phyloP scores from a whole-genome alignment of 2,329 filamentous ascomycete species.

The Cladophialophora chaetospira region DNA sequence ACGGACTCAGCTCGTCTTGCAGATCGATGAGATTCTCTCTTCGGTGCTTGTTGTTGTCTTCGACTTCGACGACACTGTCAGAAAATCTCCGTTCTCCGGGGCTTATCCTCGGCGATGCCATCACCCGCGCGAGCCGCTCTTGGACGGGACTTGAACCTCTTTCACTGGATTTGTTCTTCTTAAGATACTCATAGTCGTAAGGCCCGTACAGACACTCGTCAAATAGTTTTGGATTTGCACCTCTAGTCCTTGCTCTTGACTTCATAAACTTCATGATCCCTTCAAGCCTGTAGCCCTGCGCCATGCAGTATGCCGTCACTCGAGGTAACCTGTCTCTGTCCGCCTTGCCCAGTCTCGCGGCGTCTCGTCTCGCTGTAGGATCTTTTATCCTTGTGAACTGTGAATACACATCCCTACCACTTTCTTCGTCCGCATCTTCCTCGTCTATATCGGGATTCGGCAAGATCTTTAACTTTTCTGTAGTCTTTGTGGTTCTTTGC shows the following conservation, averaged over 20 bases:
- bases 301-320: slow-evolving; percentile 95
- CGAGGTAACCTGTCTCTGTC: slow-evolving; percentile 83
- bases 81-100: slow-evolving; percentile 42
- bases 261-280: slow-evolving; percentile 89
- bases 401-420: slow-evolving; percentile 91
- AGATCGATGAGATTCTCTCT: slow-evolving; percentile 67
- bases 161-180: slow-evolving; percentile 40
- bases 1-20: slow-evolving; percentile 46
- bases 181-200: slow-evolving; percentile 70
- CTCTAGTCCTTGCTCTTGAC: slow-evolving; percentile 73
- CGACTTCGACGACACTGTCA: slow-evolving; percentile 70
- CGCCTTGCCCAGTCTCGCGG: slow-evolving; percentile 87
- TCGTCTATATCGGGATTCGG: slow-evolving; percentile 84
- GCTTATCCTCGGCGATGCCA: slow-evolving; percentile 27
- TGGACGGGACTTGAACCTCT: slow-evolving; percentile 29
- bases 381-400: slow-evolving; percentile 98
- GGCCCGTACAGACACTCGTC: slow-evolving; percentile 98
- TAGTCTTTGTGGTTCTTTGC: slow-evolving; percentile 90
- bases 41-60: slow-evolving; percentile 58
- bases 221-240: slow-evolving; percentile 85
- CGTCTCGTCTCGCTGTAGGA: slow-evolving; percentile 86
- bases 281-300: slow-evolving; percentile 87
- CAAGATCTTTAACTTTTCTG: slow-evolving; percentile 95
- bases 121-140: slow-evolving; percentile 26
- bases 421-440: slow-evolving; percentile 80